Evolutionary conservation across 176 grass and related monocot genomes (phyloP).

Genomic region (Pontederia paniculata): DNA sequence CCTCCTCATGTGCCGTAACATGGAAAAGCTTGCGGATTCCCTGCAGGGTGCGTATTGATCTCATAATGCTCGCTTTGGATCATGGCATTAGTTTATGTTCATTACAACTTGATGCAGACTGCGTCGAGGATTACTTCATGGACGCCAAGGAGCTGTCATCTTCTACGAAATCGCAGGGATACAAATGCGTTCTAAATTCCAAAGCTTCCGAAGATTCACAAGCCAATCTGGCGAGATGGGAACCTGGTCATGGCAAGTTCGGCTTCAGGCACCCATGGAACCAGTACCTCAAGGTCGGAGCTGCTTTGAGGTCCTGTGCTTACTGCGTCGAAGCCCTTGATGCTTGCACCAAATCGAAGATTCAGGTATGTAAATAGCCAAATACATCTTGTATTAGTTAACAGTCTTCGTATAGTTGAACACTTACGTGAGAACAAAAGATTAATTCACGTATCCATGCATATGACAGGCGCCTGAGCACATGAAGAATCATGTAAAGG

Average conservation of each 20-base stretch:
- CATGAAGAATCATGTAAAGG: constrained; percentile 41
- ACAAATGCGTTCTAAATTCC: constrained; percentile 81
- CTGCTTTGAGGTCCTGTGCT: constrained; percentile 66
- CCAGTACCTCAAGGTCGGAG: constrained; percentile 65
- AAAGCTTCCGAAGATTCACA: constrained; percentile 87
- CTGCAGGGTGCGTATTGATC: constrained; percentile 25
- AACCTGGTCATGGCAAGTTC: constrained; percentile 61
- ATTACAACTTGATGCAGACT: constrained; percentile 15
- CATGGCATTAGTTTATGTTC: not conserved
- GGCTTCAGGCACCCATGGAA: constrained; percentile 70
- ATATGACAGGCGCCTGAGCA: constrained; percentile 20
- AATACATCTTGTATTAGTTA: not conserved
- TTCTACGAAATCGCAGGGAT: constrained; percentile 33
- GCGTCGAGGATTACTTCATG: constrained; percentile 48
- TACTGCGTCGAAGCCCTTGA: constrained; percentile 76
- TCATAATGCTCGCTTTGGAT: too few species aligned
- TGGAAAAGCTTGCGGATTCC: constrained; percentile 65
- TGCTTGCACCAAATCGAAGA: constrained; percentile 43
- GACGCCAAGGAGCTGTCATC: constrained; percentile 7
- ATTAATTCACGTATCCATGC: too few species aligned
- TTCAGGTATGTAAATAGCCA: constrained; percentile 9
- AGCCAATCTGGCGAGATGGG: constrained; percentile 86
- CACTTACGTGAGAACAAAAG: too few species aligned
- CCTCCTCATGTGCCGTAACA: constrained; percentile 51
- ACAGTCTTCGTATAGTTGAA: too few species aligned